These are phyloP conservation scores for Colletotrichum noveboracense DNA, from an alignment of 2,329 filamentous ascomycete genomes.

Conservation along the genomic window DNA sequence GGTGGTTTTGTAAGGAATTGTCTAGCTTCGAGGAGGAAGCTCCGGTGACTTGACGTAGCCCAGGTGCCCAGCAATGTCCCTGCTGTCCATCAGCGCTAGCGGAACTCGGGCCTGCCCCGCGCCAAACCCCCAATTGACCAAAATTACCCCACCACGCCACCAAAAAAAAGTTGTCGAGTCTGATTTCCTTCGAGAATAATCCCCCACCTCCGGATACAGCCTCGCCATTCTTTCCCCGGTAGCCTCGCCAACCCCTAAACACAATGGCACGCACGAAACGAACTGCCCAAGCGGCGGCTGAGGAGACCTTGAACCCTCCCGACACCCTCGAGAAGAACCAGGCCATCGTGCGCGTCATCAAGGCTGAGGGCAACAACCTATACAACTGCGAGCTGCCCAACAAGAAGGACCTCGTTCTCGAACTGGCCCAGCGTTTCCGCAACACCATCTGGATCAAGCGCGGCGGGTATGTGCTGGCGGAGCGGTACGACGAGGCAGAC, in stretches of 20 bases:
- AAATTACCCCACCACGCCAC: slow-evolving; percentile 9
- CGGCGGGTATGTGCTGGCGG: slow-evolving; percentile 84
- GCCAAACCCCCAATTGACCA: background rate
- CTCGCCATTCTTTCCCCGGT: background rate
- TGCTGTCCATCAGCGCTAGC: background rate
- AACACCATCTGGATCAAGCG: slow-evolving; percentile 94
- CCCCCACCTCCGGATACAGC: background rate
- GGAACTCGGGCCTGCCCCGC: background rate
- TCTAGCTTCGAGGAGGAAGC: background rate
- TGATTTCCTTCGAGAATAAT: background rate
- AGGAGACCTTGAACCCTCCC: slow-evolving; percentile 69
- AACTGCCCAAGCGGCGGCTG: slow-evolving; percentile 76
- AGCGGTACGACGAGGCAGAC: slow-evolving; percentile 70
- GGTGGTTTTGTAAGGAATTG: background rate
- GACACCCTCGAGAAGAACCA: slow-evolving; percentile 64
- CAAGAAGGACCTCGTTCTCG: slow-evolving; percentile 71
- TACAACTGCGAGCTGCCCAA: slow-evolving; percentile 79
- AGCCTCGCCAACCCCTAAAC: background rate
- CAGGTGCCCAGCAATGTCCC: background rate
- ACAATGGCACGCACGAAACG: slow-evolving; percentile 63
- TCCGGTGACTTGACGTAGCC: background rate
- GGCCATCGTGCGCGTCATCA: slow-evolving; percentile 77
- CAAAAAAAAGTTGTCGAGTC: background rate
- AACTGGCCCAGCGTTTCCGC: slow-evolving; percentile 84
- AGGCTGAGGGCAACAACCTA: slow-evolving; percentile 87